A percentile compares a stretch with the other conserved stretches of the same genome.
Conservation (phyloP, 345 rosid genomes). For the Melastoma malabathricum region DNA sequence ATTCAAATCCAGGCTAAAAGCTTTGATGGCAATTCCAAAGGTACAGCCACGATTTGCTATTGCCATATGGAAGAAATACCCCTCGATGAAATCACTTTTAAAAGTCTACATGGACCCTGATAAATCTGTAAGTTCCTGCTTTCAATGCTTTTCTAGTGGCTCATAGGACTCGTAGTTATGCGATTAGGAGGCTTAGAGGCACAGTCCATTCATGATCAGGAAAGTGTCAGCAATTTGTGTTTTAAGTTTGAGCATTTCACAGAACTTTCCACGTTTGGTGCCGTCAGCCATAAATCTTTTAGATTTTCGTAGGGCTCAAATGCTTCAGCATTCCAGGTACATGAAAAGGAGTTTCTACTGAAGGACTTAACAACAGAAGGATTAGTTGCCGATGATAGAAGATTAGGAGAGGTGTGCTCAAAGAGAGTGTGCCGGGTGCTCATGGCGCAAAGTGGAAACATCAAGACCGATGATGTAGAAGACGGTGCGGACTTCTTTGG, state of each 20-base stretch:
- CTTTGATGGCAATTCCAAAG: conserved; percentile 84
- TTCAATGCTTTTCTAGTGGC: too few species aligned
- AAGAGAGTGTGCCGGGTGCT: conserved; percentile 76
- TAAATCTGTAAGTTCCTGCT: conserved; percentile 46
- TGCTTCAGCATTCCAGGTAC: conserved; percentile 30
- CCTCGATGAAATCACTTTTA: conserved; percentile 92
- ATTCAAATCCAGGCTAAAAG: conserved; percentile 55
- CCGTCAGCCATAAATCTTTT: not conserved
- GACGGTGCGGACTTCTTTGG: conserved; percentile 78
- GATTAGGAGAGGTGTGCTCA: conserved; percentile 78
- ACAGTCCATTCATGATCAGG: too few species aligned
- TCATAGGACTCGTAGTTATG: too few species aligned
- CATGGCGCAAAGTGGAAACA: conserved; percentile 56
- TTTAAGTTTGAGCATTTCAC: too few species aligned
- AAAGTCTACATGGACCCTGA: conserved; percentile 64
- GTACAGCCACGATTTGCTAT: conserved; percentile 87
- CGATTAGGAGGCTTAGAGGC: too few species aligned
- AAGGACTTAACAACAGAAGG: conserved; percentile 69
- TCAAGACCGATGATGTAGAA: conserved; percentile 76
- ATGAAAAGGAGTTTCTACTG: conserved; percentile 79
- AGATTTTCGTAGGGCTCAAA: not conserved
- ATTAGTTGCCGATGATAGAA: conserved; percentile 47
- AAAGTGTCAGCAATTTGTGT: too few species aligned
- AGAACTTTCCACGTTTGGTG: not conserved
- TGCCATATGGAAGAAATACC: conserved; percentile 80